Evolutionary conservation across 768 basidiomycete species (phyloP).

Genomic region (Termitomyces eurrhizus): DNA sequence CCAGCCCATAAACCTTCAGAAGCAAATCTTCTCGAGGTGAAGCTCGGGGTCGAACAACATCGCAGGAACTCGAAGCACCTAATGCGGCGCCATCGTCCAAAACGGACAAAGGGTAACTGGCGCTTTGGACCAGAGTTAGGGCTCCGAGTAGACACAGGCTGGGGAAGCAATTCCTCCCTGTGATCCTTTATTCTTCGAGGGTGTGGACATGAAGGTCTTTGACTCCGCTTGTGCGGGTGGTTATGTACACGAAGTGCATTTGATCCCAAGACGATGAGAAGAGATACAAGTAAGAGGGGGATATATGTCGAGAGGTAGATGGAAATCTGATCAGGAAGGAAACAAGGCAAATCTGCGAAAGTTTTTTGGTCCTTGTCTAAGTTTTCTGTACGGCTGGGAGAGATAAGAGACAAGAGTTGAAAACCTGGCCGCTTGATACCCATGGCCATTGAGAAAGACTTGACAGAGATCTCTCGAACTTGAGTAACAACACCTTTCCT

Average conservation of each 20-base stretch:
- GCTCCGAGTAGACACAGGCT: constrained; percentile 13
- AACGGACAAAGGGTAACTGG: constrained; percentile 2
- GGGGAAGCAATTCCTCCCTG: no score
- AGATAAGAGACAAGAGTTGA: constrained; percentile 78
- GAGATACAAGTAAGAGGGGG: constrained; percentile 59
- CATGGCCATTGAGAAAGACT: constrained; percentile 88
- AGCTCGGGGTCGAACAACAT: background rate
- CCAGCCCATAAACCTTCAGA: constrained; percentile 21
- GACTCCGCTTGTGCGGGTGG: constrained; percentile 3
- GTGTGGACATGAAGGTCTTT: constrained; percentile 9
- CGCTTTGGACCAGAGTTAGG: background rate
- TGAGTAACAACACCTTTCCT: constrained; percentile 20
- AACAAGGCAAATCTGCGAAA: constrained; percentile 60
- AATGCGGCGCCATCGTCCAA: constrained; percentile 6
- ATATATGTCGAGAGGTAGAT: constrained; percentile 75
- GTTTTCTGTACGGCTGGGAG: constrained; percentile 14
- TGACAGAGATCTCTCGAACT: constrained; percentile 79
- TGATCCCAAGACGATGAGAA: constrained; percentile 39
- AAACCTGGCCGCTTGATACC: constrained; percentile 83
- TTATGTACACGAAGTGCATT: constrained; percentile 18
- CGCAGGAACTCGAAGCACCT: constrained; percentile 1
- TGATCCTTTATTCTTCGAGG: background rate
- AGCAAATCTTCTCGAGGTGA: background rate
- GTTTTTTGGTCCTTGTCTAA: constrained; percentile 17
- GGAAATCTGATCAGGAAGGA: constrained; percentile 79